Evolutionary conservation across 1,284 basidiomycete genomes (phyloP), one percentile per base, ranked within the genome.

Genomic region (Chiua sp.): DNA sequence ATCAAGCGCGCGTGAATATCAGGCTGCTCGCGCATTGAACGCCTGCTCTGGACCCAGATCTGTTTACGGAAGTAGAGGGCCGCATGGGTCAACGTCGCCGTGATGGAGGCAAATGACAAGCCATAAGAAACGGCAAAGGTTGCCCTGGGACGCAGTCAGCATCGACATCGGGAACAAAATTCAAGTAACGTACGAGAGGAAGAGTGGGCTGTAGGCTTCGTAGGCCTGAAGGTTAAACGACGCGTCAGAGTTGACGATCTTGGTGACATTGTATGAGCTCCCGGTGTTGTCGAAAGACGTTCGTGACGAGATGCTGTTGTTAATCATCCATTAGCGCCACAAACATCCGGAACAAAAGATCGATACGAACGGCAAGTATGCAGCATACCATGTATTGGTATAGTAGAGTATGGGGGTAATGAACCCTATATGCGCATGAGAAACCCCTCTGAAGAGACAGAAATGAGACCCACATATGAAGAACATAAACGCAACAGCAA

Each of bases 1-100:
- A 94, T 94, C 37, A 94, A 77, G n/a, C 82, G 77, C 3, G 84
- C 84, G 67, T 93, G 92, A 23, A 94, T 83, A 68, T 94, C 92
- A 16, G 90, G 85, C 63, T 89, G 84, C 64, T 91, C 88, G 13
- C 78, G 67, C 62, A 86, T 72, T 35, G 84, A 81, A 28, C 82
- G 78, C n/a, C 86, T 72, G 7, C 80, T 78, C 57, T 83, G 81
- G 6, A 61, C 69, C 79, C 81, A 83, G 51, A 94, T 87, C 56
- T 86, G 81, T 60, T 85, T 84, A 20, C 91, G 86, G 77, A 90
- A 90, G 68, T 87, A 87, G 6, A 94, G 77, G 3, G 80, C 70
- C 0, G 90, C 84, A 66, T 94, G 91, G 15, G 84, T 83, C 64
- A 94, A 71, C 2, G 90, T 84, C 1, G 87, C 82, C 0, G 89